Base-by-base conservation (phyloP, 2,329 filamentous ascomycete genomes). In the Tetracladium maxilliforme region DNA sequence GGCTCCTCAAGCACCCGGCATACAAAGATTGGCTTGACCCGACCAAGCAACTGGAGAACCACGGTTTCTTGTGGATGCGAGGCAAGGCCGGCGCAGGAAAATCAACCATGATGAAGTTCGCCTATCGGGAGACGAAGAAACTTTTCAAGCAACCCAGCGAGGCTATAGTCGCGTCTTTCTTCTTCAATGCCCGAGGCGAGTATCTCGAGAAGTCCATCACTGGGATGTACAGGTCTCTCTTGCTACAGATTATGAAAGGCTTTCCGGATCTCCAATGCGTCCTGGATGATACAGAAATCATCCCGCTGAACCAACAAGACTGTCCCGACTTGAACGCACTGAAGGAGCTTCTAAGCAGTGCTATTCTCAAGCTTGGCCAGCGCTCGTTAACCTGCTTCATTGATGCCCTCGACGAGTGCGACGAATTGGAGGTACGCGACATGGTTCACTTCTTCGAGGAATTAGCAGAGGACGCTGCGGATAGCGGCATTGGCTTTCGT, bases 141-240 rank as follows among this genome's bases (percentile, higher is more conserved):
- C n/a, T n/a, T n/a, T n/a, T n/a, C n/a, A n/a, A n/a, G n/a, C n/a
- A n/a, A n/a, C n/a, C n/a, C n/a, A n/a, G n/a, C n/a, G n/a, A n/a
- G n/a, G n/a, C n/a, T n/a, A n/a, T n/a, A n/a, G n/a, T n/a, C n/a
- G n/a, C n/a, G n/a, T n/a, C n/a, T n/a, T n/a, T n/a, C n/a, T n/a
- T n/a, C n/a, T n/a, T n/a, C n/a, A n/a, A n/a, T n/a, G n/a, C n/a
- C n/a, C n/a, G n/a, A n/a, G n/a, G n/a, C n/a, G n/a, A n/a, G n/a
- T n/a, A 40, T 5, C 36, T 61, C 7, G 58, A 70, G 22, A 61
- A 46, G 26, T 53, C 60, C 0, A 44, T 48, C 0, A 15, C 42
- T 0, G 64, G 66, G 0, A 51, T 70, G 40, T 67, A 64, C 32
- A 49, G 62, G 4, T 61, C 60, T 0, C 27, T 70, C 1, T 27